Evolutionary conservation across 768 basidiomycete species (phyloP).

Genomic region (Tephrocybe sp.): DNA sequence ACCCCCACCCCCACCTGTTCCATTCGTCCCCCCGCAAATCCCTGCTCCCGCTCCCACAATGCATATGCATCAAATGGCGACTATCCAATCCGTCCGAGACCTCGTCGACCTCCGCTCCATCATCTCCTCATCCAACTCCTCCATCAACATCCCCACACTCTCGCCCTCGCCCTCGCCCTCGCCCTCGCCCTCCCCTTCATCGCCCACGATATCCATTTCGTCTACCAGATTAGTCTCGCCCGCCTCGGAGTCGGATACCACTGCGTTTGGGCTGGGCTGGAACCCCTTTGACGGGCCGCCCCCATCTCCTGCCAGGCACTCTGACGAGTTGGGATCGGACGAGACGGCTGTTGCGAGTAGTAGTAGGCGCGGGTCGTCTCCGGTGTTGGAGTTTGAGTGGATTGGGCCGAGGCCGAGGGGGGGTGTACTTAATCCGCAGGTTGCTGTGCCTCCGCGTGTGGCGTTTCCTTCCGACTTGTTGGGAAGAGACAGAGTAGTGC

Average conservation of each 20-base stretch:
- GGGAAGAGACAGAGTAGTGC: too few species aligned
- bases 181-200: too few species aligned
- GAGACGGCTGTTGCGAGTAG: too few species aligned
- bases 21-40: background rate
- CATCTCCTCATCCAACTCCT: background rate
- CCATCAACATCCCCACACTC: background rate
- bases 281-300: too few species aligned
- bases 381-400: background rate
- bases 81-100: slow-evolving; percentile 5
- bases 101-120: background rate
- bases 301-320: too few species aligned
- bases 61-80: background rate
- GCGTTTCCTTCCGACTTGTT: too few species aligned
- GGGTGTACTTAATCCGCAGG: too few species aligned
- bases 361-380: background rate
- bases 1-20: background rate
- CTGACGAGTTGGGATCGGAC: too few species aligned
- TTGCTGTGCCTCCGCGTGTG: background rate
- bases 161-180: too few species aligned
- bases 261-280: too few species aligned
- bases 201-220: background rate
- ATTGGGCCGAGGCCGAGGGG: background rate
- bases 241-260: too few species aligned
- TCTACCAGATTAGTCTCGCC: too few species aligned
- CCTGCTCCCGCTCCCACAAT: background rate